Evolutionary conservation across 768 basidiomycete species (phyloP), one percentile per base, ranked within the genome.

Genomic region (Leccinellum rugosiceps): DNA sequence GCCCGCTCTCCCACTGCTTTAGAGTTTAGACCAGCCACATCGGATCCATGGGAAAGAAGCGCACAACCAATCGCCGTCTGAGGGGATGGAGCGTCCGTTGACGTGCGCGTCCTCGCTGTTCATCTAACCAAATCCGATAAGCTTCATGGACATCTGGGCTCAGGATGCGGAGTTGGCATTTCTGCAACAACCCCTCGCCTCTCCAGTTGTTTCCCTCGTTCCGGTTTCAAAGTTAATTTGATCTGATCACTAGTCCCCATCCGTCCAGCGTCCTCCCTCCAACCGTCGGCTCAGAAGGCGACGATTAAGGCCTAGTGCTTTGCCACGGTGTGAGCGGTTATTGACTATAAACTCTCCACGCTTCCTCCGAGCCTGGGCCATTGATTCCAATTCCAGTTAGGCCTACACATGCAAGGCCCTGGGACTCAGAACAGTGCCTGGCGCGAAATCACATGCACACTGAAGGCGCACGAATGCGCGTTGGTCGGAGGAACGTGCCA

Each of bases 51-150:
- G 44, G 67, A 68, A 66, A 9, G 50, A 38, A 56, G 10, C 41
- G 41, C 41, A 47, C 46, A 47, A 52, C 35, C 19, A 53, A 46
- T 54, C 65, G 38, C 41, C 19, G 28, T 43, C 19, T 30, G 48
- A 26, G 23, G 25, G 15, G 21, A 11, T 52, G 26, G 25, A 2
- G 23, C 26, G 21, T 46, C 19, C 11, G 47, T 25, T 34, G 53
- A 62, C 38, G 30, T 21, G 17, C 43, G 17, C 21, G 25, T 17
- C 15, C 56, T n/a, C 50, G 26, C 49, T 31, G 4, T 52, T 55
- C 58, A 64, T 68, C 47, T 68, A 67, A 56, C 67, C 57, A 69
- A 56, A 69, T 67, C 1, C 1, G 54, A 57, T 26, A 35, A 25
- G 23, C 58, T 45, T 58, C 48, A 32, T 30, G 35, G 26, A 52